These are phyloP conservation scores for Psilocybe cubensis DNA, from an alignment of 768 basidiomycete genomes.

Conservation along the genomic window DNA sequence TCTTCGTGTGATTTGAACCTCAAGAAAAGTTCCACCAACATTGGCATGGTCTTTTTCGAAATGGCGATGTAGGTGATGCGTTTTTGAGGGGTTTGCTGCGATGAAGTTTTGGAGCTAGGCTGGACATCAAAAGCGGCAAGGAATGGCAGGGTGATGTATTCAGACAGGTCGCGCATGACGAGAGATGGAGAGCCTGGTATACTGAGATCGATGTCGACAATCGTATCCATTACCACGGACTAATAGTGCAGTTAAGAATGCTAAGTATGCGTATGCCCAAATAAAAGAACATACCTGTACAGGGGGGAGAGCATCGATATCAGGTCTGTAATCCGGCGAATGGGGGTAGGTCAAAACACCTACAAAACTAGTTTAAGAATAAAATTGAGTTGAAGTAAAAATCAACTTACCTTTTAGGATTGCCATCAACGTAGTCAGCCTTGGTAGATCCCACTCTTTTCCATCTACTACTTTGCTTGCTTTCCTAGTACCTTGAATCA, in stretches of 20 bases:
- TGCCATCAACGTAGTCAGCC: slow-evolving; percentile 68
- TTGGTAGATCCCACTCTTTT: slow-evolving; percentile 67
- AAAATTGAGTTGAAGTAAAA: neutral
- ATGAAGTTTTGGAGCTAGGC: slow-evolving; percentile 39
- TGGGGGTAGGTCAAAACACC: slow-evolving; percentile 78
- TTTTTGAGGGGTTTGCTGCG: slow-evolving; percentile 52
- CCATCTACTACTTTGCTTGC: slow-evolving; percentile 51
- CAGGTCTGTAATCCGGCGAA: slow-evolving; percentile 88
- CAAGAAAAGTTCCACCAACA: slow-evolving; percentile 77
- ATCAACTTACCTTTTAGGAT: slow-evolving; percentile 69
- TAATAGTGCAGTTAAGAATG: slow-evolving; percentile 35
- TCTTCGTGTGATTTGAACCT: slow-evolving; percentile 60
- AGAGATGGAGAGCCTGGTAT: slow-evolving; percentile 67
- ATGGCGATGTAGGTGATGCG: slow-evolving; percentile 89
- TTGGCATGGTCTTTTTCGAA: slow-evolving; percentile 87
- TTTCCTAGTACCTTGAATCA: slow-evolving; percentile 62
- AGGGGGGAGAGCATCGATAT: slow-evolving; percentile 80
- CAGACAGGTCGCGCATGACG: slow-evolving; percentile 82
- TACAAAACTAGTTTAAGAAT: slow-evolving; percentile 26
- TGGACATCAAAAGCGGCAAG: slow-evolving; percentile 73
- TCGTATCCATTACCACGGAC: slow-evolving; percentile 71
- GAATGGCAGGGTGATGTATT: slow-evolving; percentile 88
- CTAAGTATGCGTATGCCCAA: neutral
- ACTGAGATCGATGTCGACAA: slow-evolving; percentile 69
- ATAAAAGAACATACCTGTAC: slow-evolving; percentile 58